These are phyloP conservation scores for Trypanosoma avium DNA, from an alignment of 208 protist species.

Conservation along the genomic window DNA sequence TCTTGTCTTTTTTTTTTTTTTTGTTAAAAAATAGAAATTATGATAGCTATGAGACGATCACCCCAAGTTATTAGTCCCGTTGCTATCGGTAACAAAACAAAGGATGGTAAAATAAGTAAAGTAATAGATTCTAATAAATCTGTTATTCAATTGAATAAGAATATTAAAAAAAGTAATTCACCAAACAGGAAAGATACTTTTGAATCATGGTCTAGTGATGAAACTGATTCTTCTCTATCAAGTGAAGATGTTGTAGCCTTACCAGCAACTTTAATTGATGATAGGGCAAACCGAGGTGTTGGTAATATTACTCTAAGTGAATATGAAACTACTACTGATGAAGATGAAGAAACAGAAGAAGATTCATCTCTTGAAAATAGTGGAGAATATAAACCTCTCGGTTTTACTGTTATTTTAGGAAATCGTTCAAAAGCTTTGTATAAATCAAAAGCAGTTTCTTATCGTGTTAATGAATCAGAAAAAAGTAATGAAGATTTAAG, in stretches of 20 bases:
- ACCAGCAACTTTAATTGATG: slow-evolving; percentile 3
- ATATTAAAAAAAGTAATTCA: too few relatives aligned
- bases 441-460: background rate
- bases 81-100: too few relatives aligned
- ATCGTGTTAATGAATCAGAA: slow-evolving; percentile 1
- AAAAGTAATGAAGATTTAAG: slow-evolving; percentile 15
- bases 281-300: slow-evolving; percentile 6
- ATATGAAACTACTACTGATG: slow-evolving; percentile 29
- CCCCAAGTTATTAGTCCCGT: too few relatives aligned
- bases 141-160: too few relatives aligned
- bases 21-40: too few relatives aligned
- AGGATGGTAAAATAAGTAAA: too few relatives aligned
- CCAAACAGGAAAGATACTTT: too few relatives aligned
- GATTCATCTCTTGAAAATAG: slow-evolving; percentile 45
- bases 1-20: too few relatives aligned
- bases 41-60: too few relatives aligned
- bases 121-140: too few relatives aligned
- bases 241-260: slow-evolving; percentile 8
- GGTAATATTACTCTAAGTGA: slow-evolving; percentile 1
- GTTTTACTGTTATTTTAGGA: slow-evolving; percentile 47
- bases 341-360: slow-evolving; percentile 29
- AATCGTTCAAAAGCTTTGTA: slow-evolving; percentile 8
- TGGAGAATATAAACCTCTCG: slow-evolving; percentile 53
- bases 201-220: background rate
- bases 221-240: background rate